phyloP scores from a whole-genome alignment of 1,284 basidiomycete genomes.

The Melampsora larici-populina region DNA sequence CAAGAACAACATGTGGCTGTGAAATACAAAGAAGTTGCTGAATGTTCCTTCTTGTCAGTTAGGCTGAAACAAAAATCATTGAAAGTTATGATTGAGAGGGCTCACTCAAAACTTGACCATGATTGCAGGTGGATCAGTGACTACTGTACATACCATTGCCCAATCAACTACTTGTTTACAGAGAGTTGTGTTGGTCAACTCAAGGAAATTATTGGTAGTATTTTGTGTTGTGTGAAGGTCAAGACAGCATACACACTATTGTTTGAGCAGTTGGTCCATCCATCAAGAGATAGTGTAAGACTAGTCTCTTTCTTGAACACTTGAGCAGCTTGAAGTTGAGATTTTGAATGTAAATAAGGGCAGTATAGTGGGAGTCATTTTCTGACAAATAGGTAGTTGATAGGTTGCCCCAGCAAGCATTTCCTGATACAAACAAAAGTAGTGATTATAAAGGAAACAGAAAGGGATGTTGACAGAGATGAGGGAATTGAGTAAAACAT shows the following conservation, averaged over 20 bases:
- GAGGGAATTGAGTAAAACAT: neutral
- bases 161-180: conserved; percentile 2
- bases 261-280: no score
- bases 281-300: neutral
- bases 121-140: neutral
- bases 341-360: neutral
- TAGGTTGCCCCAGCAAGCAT: neutral
- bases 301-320: neutral
- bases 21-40: neutral
- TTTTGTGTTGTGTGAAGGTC: neutral
- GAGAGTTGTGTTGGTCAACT: neutral
- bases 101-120: no score
- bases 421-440: no score
- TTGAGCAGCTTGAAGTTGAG: neutral
- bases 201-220: neutral
- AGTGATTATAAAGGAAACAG: neutral
- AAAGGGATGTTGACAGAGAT: neutral
- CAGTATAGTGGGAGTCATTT: neutral
- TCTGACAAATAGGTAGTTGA: neutral
- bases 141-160: neutral
- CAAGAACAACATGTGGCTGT: neutral
- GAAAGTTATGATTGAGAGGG: no score
- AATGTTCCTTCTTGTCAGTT: neutral
- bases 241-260: neutral
- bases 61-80: neutral